These are phyloP conservation scores for Puccinia sorghi DNA, from an alignment of 1,284 basidiomycete species.

Conservation along the genomic window DNA sequence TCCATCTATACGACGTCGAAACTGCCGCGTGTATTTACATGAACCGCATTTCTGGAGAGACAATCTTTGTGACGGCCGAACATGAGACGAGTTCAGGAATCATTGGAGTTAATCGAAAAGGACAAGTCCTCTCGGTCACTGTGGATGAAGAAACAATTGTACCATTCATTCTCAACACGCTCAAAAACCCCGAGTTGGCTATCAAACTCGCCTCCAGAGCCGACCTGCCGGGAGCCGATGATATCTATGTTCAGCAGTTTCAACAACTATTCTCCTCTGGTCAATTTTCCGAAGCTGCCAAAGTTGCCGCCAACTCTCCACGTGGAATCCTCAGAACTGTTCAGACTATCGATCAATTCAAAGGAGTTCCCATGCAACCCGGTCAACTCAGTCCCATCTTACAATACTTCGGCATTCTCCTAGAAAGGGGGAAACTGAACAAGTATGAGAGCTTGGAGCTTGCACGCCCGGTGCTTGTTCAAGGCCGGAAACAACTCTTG, in stretches of 20 bases:
- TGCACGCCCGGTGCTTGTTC: conserved; percentile 90
- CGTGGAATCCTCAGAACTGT: conserved; percentile 92
- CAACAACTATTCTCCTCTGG: conserved; percentile 86
- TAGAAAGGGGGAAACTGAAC: conserved; percentile 98
- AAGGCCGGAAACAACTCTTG: conserved; percentile 93
- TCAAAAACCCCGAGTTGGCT: conserved; percentile 97
- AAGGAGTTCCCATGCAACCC: conserved; percentile 83
- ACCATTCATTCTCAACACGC: conserved; percentile 86
- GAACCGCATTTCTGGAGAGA: conserved; percentile 99
- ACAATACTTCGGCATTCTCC: conserved; percentile 95
- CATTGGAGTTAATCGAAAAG: conserved; percentile 99
- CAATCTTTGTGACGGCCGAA: conserved; percentile 97
- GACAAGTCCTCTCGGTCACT: conserved; percentile 94
- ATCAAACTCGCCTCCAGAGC: conserved; percentile 97
- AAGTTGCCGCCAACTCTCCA: conserved; percentile 96
- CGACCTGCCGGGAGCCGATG: conserved; percentile 96
- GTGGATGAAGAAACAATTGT: conserved; percentile 96
- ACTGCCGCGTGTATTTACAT: conserved; percentile 99
- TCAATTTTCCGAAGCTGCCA: conserved; percentile 94
- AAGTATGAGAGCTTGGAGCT: conserved; percentile 95
- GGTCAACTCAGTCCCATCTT: conserved; percentile 94
- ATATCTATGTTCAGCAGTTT: conserved; percentile 94
- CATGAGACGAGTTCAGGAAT: conserved; percentile 93
- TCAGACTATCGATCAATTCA: conserved; percentile 97
- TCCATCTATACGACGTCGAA: conserved; percentile 98